These are phyloP conservation scores for Eimeria acervulina DNA, from an alignment of 169 alveolate species.

Conservation along the genomic window DNA sequence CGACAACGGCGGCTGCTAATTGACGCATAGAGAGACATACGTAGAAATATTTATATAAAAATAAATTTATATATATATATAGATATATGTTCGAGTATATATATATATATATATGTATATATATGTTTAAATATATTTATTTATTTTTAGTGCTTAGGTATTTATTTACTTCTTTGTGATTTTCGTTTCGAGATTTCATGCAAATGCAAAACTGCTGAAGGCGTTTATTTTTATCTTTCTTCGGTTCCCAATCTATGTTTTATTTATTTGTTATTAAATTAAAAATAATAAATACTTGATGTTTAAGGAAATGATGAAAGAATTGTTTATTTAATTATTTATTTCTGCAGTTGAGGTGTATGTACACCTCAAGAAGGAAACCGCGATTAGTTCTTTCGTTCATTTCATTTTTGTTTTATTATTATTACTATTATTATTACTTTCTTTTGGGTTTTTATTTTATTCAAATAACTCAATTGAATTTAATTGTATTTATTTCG, in stretches of 20 bases:
- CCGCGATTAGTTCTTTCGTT: too few species aligned
- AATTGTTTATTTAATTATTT: not conserved
- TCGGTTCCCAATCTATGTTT: not conserved
- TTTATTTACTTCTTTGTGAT: not conserved
- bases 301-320: too few species aligned
- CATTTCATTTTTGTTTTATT: not conserved
- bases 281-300: too few species aligned
- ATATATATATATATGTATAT: not conserved
- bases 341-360: not conserved
- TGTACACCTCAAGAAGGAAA: too few species aligned
- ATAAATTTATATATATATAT: not conserved
- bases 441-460: not conserved
- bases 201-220: too few species aligned
- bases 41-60: not conserved
- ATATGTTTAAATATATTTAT: not conserved
- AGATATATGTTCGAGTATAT: not conserved
- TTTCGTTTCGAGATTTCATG: not conserved
- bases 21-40: not conserved
- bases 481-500: too few species aligned
- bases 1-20: not conserved
- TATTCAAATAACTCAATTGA: too few species aligned
- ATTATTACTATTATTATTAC: not conserved
- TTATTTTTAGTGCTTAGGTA: not conserved
- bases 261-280: not conserved
- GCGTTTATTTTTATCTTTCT: not conserved